Evolutionary conservation across 441 rosid species (phyloP).

Genomic region (Daphne laureola): DNA sequence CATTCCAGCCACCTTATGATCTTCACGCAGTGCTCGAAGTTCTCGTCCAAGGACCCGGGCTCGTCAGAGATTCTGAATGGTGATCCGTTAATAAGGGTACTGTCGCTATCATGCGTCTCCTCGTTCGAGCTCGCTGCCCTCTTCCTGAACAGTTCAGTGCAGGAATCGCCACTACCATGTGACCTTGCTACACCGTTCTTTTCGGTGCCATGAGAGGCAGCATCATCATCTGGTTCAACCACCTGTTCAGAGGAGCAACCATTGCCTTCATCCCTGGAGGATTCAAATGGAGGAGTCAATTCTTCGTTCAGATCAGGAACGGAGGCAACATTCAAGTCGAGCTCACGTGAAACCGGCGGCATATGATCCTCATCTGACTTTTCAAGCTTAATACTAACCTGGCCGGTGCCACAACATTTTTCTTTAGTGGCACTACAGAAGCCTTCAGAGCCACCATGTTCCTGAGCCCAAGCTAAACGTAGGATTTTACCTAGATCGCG

Average conservation of each 20-base stretch:
- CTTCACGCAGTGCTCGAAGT: conserved; percentile 83
- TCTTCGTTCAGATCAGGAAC: conserved; percentile 95
- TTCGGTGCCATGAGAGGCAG: conserved; percentile 59
- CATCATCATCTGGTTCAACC: conserved; percentile 70
- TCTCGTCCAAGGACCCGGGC: conserved; percentile 66
- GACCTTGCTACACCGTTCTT: conserved; percentile 53
- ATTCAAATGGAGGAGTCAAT: conserved; percentile 71
- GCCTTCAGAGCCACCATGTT: conserved; percentile 61
- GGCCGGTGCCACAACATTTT: conserved; percentile 48
- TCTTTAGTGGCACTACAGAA: conserved; percentile 56
- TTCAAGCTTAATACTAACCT: conserved; percentile 29
- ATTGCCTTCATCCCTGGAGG: conserved; percentile 83
- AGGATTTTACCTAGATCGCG: conserved; percentile 66
- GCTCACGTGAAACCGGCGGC: conserved; percentile 47
- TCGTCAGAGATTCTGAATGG: conserved; percentile 40
- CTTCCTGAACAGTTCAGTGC: conserved; percentile 47
- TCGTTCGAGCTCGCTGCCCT: conserved; percentile 44
- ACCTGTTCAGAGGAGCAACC: conserved; percentile 59
- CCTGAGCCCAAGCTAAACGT: conserved; percentile 62
- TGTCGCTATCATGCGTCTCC: conserved; percentile 76
- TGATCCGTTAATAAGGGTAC: conserved; percentile 69
- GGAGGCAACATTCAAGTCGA: conserved; percentile 74
- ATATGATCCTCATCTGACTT: conserved; percentile 28
- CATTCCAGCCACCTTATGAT: conserved; percentile 81
- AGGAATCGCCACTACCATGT: conserved; percentile 55